Conservation (phyloP, 768 basidiomycete species). For the Tricholoma furcatifolium region DNA sequence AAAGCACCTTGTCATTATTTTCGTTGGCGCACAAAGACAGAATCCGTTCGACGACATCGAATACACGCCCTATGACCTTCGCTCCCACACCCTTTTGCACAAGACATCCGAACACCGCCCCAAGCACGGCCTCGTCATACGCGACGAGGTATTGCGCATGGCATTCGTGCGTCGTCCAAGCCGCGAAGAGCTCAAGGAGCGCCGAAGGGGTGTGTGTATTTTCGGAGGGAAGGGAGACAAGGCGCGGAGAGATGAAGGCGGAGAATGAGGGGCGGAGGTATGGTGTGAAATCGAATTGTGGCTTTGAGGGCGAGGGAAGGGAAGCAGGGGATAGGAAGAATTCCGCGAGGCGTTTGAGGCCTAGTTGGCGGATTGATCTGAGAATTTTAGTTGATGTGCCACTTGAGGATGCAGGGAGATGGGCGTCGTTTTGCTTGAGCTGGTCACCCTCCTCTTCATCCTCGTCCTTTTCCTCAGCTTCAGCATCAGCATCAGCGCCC, state of each 20-base stretch:
- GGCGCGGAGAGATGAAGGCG: constrained; percentile 78
- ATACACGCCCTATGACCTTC: constrained; percentile 71
- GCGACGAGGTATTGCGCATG: constrained; percentile 65
- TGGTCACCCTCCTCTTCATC: constrained; percentile 31
- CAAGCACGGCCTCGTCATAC: constrained; percentile 66
- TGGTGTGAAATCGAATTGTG: constrained; percentile 67
- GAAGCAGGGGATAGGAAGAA: constrained; percentile 74
- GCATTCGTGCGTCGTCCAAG: constrained; percentile 34
- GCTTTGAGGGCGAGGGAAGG: too few relatives aligned
- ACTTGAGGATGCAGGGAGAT: constrained; percentile 33
- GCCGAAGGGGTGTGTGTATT: constrained; percentile 92
- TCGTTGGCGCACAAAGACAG: constrained; percentile 51
- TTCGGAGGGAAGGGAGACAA: constrained; percentile 71
- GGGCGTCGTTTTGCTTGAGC: constrained; percentile 14
- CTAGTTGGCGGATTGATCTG: constrained; percentile 77
- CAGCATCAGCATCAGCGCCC: too few relatives aligned
- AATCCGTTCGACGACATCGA: constrained; percentile 82
- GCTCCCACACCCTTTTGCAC: constrained; percentile 85
- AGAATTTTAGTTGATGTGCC: constrained; percentile 33
- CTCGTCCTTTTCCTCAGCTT: not conserved
- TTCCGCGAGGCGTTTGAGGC: constrained; percentile 82
- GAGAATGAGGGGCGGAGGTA: constrained; percentile 69
- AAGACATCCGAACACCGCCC: constrained; percentile 80
- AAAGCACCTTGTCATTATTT: not conserved
- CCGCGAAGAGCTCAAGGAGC: constrained; percentile 87